phyloP scores from a whole-genome alignment of 306 rosid genomes.

The Cucurbita moschata region DNA sequence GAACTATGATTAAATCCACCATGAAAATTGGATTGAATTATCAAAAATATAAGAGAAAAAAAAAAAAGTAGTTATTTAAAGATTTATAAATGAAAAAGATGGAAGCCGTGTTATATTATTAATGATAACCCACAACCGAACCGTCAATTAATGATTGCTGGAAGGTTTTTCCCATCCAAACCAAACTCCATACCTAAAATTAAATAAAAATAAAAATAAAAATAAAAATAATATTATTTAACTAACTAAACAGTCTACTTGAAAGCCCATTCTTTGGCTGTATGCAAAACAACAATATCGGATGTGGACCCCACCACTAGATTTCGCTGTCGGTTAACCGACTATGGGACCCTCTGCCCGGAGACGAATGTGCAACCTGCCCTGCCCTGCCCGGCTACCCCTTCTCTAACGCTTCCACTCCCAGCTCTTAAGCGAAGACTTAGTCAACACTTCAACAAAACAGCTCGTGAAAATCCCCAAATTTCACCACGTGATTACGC shows the following conservation, averaged over 20 bases:
- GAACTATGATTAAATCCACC: not conserved
- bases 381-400: not conserved
- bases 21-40: not conserved
- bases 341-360: not conserved
- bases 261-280: not conserved
- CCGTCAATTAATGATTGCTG: not conserved
- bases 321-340: not conserved
- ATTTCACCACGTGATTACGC: not conserved
- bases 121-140: not conserved
- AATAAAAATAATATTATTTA: not conserved
- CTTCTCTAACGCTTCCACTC: too few species aligned
- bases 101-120: not conserved
- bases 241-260: not conserved
- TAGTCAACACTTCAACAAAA: not conserved
- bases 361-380: not conserved
- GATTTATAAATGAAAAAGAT: not conserved
- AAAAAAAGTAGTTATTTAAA: too few species aligned
- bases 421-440: not conserved
- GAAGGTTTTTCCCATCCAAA: not conserved
- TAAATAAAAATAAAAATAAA: not conserved
- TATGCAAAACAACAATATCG: not conserved
- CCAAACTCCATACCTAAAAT: not conserved
- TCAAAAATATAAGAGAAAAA: not conserved
- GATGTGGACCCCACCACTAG: not conserved
- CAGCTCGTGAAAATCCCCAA: not conserved